phyloP scores from a whole-genome alignment of 2,329 filamentous ascomycete genomes.

The Elsinoe perseae region DNA sequence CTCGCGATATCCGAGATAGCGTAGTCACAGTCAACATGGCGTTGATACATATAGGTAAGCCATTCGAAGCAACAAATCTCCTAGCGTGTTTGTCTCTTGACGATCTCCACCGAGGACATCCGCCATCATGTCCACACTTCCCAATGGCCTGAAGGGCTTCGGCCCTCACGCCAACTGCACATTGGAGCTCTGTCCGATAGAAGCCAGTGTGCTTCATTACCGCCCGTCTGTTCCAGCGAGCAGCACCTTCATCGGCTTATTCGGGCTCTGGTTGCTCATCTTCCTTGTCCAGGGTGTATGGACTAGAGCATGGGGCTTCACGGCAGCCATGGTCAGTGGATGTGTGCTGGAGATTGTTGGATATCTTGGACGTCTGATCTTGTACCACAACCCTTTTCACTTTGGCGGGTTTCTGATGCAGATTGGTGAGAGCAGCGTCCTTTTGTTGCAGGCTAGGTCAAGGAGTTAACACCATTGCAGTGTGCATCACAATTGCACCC shows the following conservation, averaged over 20 bases:
- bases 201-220: neutral
- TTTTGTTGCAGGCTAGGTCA: neutral
- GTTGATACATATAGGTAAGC: too few relatives aligned
- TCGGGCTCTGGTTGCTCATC: neutral
- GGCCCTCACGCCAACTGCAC: neutral
- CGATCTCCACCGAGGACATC: too few relatives aligned
- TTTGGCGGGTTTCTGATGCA: slow-evolving; percentile 37
- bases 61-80: too few relatives aligned
- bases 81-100: too few relatives aligned
- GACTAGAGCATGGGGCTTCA: slow-evolving; percentile 36
- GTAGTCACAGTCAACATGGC: too few relatives aligned
- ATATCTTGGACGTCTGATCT: slow-evolving; percentile 37
- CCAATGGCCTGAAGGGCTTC: neutral
- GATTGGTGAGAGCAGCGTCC: slow-evolving; percentile 18
- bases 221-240: neutral
- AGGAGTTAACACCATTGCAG: slow-evolving; percentile 25
- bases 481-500: slow-evolving; percentile 54
- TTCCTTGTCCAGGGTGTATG: neutral
- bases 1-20: too few relatives aligned
- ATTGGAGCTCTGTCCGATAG: neutral
- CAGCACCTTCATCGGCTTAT: neutral
- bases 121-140: neutral
- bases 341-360: slow-evolving; percentile 37
- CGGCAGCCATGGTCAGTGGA: slow-evolving; percentile 34
- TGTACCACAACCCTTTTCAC: slow-evolving; percentile 37